A percentile compares a stretch with the other conserved stretches of the same genome.
Evolutionary conservation across 345 rosid species (phyloP).

Genomic region (Gossypium anomalum): DNA sequence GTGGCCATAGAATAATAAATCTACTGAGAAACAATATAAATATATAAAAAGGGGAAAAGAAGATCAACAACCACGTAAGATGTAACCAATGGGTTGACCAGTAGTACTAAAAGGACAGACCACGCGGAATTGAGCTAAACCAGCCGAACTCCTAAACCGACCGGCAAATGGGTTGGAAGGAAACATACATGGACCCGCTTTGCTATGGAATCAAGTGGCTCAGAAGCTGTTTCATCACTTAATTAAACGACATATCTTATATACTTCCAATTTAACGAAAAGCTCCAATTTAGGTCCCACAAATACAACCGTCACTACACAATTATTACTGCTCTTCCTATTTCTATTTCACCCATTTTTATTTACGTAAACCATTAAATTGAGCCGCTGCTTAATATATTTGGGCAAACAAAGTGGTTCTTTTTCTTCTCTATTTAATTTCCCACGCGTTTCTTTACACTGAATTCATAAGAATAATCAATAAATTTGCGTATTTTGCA

Average conservation of each 20-base stretch:
- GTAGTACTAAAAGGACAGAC: not conserved
- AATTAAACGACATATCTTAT: not conserved
- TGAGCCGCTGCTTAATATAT: too few species aligned
- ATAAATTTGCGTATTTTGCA: too few species aligned
- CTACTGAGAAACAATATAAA: not conserved
- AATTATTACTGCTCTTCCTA: not conserved
- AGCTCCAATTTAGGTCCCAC: conserved; percentile 14
- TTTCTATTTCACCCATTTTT: not conserved
- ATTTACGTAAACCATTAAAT: too few species aligned
- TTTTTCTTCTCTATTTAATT: too few species aligned
- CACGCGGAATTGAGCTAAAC: not conserved
- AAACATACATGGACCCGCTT: conserved; percentile 24
- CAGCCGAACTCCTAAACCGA: conserved; percentile 10
- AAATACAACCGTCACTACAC: conserved; percentile 15
- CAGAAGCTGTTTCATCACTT: conserved; percentile 2
- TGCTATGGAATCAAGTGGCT: conserved; percentile 22
- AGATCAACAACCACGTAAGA: not conserved
- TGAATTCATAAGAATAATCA: too few species aligned
- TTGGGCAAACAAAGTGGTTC: too few species aligned
- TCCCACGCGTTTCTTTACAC: too few species aligned
- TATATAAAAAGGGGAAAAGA: not conserved
- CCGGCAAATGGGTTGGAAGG: conserved; percentile 42
- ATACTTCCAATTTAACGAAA: not conserved
- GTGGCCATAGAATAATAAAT: not conserved
- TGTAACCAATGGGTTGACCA: conserved; percentile 4